Evolutionary conservation across 2,329 filamentous ascomycete genomes (phyloP).

Genomic region (Sporothrix pallida): DNA sequence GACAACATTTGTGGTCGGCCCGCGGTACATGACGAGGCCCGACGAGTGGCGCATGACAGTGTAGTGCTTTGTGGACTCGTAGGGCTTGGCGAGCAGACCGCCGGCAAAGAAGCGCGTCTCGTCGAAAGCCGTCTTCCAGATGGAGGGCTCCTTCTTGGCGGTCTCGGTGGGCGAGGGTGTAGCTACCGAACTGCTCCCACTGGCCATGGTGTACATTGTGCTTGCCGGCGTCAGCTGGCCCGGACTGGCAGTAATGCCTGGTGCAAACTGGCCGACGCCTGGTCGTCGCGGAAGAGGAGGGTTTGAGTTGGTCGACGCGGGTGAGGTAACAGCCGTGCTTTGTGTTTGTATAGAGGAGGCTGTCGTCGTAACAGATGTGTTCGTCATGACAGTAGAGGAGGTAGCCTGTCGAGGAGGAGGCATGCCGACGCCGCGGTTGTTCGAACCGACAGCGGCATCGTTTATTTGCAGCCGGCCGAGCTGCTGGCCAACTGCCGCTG

Average conservation of each 20-base stretch:
- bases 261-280: constrained; percentile 9
- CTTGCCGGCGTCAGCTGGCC: background rate
- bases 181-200: background rate
- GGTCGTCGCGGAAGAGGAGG: constrained; percentile 14
- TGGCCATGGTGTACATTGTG: background rate
- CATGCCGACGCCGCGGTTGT: background rate
- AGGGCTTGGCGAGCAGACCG: constrained; percentile 67
- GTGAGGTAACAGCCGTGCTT: background rate
- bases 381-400: background rate
- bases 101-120: constrained; percentile 70
- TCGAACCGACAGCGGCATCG: background rate
- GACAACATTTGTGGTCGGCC: constrained; percentile 66
- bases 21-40: constrained; percentile 69
- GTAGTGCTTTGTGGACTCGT: constrained; percentile 68
- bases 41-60: constrained; percentile 70
- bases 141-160: constrained; percentile 1
- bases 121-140: constrained; percentile 48
- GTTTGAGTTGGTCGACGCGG: background rate
- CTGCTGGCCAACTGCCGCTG: background rate
- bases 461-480: background rate
- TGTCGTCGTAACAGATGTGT: background rate
- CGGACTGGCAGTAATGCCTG: background rate
- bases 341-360: background rate
- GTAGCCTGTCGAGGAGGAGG: background rate
- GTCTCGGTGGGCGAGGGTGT: background rate